Evolutionary conservation across 148 eudicot species (phyloP).

Genomic region (Camellia granthamiana): DNA sequence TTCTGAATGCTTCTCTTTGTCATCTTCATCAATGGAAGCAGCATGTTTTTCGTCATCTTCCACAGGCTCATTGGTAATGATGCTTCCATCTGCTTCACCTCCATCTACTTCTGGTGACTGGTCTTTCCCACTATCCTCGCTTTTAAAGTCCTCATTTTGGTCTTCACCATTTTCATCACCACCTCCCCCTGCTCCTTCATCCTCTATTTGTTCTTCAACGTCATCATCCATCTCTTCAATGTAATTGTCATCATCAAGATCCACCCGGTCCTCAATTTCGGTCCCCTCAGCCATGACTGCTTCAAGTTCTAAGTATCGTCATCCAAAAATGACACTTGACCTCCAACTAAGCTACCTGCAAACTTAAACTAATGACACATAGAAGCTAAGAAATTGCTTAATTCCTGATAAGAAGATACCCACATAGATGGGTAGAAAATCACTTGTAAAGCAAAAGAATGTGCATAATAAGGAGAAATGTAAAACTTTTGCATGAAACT

Average conservation of each 20-base stretch:
- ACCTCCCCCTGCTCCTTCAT: slow-evolving; percentile 50
- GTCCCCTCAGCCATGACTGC: slow-evolving; percentile 72
- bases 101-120: slow-evolving; percentile 42
- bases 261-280: slow-evolving; percentile 91
- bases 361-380: slow-evolving; percentile 24
- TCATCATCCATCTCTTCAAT: slow-evolving; percentile 85
- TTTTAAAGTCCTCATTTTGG: slow-evolving; percentile 43
- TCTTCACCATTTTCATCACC: slow-evolving; percentile 65
- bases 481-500: not conserved
- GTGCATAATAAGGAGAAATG: not conserved
- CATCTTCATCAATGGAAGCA: slow-evolving; percentile 35
- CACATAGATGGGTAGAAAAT: not conserved
- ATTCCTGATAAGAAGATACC: not conserved
- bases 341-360: slow-evolving; percentile 27
- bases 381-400: slow-evolving; percentile 21
- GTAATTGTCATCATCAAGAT: slow-evolving; percentile 92
- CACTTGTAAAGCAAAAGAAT: slow-evolving; percentile 7
- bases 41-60: slow-evolving; percentile 51
- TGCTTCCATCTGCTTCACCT: slow-evolving; percentile 22
- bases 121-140: slow-evolving; percentile 53
- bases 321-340: slow-evolving; percentile 33
- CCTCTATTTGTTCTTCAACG: slow-evolving; percentile 69
- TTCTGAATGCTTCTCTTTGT: slow-evolving; percentile 55
- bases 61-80: slow-evolving; percentile 26
- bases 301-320: slow-evolving; percentile 33